Base-by-base conservation (phyloP, 352 stramenopile genomes). In the Phytophthora agathidicida region DNA sequence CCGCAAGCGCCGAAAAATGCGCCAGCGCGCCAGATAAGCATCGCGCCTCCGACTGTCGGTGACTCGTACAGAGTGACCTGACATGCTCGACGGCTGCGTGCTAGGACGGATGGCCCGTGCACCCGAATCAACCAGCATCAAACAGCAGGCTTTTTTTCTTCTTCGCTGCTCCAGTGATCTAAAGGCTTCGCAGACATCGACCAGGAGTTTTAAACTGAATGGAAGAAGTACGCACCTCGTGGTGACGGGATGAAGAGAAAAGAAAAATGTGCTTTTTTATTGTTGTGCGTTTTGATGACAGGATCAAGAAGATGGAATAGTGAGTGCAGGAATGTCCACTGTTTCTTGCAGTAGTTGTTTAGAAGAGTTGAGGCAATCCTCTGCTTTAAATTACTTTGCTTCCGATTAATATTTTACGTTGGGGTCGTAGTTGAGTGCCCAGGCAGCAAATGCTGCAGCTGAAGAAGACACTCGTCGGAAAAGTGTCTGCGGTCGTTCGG, bases 1-100 rank as follows among this genome's bases (percentile, higher is more conserved):
- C 72, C 91, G 96, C 77, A 99, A 99, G 92, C 93, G 96, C 77
- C 78, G 96, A 78, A 99, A 99, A 96, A 99, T 99, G 96, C 93
- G 96, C 80, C 94, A 98, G 89, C 96, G 96, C 83, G 96, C 96
- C 70, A 98, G 96, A 95, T 99, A 99, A 97, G 84, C 78, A 54
- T 49, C 32, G 39, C 20, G 46, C 33, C 26, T 42, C 49, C 42
- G 50, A 41, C 36, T 53, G 36, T 59, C 31, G 35, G 16, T 61
- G 45, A 38, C 47, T 33, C n/a, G 22, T 31, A 43, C 19, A 27
- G 42, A 53, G 24, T 52, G 32, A 60, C n/a, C 41, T 28, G 37
- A 20, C 36, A 47, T 38, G 5, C 17, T 61, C 46, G 35, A 51
- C n/a, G n/a, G 46, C 35, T 23, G 38, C 9, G 3, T 51, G 46